Evolutionary conservation across 129 eudicot species (phyloP).

Genomic region (Arctium lappa): DNA sequence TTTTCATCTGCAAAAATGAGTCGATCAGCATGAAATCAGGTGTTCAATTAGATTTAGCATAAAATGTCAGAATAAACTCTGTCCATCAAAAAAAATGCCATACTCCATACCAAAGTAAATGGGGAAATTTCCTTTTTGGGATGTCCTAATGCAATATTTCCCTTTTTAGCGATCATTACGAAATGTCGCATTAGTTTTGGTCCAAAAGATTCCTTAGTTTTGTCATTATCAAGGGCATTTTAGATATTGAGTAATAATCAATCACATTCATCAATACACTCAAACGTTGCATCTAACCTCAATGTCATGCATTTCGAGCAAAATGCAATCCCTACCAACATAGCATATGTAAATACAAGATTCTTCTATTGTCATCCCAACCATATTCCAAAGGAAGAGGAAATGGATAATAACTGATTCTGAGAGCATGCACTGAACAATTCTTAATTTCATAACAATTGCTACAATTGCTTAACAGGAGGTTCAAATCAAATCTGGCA

Average conservation of each 20-base stretch:
- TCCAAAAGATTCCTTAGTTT: background rate
- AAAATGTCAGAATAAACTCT: background rate
- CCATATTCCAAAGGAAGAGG: background rate
- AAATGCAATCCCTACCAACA: background rate
- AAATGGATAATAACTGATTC: background rate
- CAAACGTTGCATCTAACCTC: background rate
- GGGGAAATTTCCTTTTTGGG: no score
- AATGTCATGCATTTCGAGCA: background rate
- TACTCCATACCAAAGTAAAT: background rate
- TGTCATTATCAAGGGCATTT: background rate
- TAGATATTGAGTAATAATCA: background rate
- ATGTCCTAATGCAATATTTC: background rate
- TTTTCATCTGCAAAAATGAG: conserved; percentile 21
- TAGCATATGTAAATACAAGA: background rate
- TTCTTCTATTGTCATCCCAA: background rate
- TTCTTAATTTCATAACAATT: background rate
- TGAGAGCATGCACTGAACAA: background rate
- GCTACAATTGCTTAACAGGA: background rate
- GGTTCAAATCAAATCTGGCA: background rate
- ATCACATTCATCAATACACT: background rate
- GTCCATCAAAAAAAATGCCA: background rate
- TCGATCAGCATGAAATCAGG: background rate
- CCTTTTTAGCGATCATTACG: background rate
- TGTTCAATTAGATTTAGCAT: background rate
- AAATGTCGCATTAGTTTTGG: background rate